Evolutionary conservation across 495 filamentous ascomycete genomes (phyloP).

Genomic region (Xylaria palmicola): DNA sequence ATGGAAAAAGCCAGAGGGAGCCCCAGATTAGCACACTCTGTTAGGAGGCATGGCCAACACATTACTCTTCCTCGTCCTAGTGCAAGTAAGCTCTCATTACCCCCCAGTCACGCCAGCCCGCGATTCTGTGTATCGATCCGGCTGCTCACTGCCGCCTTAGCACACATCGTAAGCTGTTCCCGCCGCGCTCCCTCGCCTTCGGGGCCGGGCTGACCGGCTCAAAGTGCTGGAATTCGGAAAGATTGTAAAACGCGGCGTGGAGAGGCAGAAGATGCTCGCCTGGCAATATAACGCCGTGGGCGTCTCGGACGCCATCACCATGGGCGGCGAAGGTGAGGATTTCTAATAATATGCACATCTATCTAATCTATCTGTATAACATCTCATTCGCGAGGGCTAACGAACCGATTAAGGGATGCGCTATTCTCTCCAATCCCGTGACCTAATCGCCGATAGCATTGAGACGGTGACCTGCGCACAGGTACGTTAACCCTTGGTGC

Average conservation of each 20-base stretch:
- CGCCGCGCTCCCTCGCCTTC: too few species aligned
- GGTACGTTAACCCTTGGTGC: too few species aligned
- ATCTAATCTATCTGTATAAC: too few species aligned
- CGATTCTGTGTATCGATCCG: too few species aligned
- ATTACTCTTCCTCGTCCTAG: background rate
- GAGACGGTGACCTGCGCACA: constrained; percentile 88
- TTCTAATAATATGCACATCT: background rate
- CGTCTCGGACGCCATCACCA: constrained; percentile 91
- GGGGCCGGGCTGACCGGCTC: constrained; percentile 14
- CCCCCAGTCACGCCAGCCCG: too few species aligned
- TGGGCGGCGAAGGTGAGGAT: constrained; percentile 83
- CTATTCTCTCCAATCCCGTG: constrained; percentile 91
- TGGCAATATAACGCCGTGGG: constrained; percentile 96
- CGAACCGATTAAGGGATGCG: constrained; percentile 71
- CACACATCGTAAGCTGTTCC: constrained; percentile 44
- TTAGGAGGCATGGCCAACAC: background rate
- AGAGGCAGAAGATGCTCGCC: constrained; percentile 82
- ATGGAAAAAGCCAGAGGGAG: too few species aligned
- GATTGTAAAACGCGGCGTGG: constrained; percentile 80
- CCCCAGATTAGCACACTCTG: background rate
- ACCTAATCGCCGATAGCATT: constrained; percentile 93
- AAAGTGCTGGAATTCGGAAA: constrained; percentile 83
- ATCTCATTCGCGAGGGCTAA: too few species aligned
- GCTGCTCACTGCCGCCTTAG: constrained; percentile 28
- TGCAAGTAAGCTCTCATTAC: constrained; percentile 8